phyloP scores from a whole-genome alignment of 345 rosid species.

The Sapria himalayana region DNA sequence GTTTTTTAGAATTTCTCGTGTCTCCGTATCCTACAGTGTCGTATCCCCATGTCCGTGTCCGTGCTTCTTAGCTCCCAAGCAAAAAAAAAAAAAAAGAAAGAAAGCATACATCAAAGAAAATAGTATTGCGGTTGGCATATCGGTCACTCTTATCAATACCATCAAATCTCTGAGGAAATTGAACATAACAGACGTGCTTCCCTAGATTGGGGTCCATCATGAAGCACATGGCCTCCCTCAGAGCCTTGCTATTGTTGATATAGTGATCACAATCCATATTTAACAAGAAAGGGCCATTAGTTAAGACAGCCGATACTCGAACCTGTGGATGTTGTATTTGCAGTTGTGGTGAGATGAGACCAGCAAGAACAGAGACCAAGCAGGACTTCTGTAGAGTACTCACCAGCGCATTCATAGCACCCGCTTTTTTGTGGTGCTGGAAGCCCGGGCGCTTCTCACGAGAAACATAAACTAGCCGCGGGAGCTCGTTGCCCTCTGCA shows the following conservation, averaged over 20 bases:
- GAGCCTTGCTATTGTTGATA: constrained; percentile 83
- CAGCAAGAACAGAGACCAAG: constrained; percentile 3
- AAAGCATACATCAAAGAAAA: constrained; percentile 76
- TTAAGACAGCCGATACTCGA: constrained; percentile 80
- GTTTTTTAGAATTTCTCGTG: too few species aligned
- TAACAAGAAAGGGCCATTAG: constrained; percentile 86
- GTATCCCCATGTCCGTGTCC: too few species aligned
- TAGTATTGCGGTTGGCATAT: constrained; percentile 81
- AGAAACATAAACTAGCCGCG: constrained; percentile 81
- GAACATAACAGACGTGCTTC: constrained; percentile 81
- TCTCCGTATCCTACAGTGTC: too few species aligned
- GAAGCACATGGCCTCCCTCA: constrained; percentile 91
- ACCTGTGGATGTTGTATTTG: constrained; percentile 26
- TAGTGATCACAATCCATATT: constrained; percentile 98
- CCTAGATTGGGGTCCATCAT: constrained; percentile 91
- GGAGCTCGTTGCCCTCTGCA: constrained; percentile 83
- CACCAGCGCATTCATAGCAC: constrained; percentile 92
- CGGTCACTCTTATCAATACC: constrained; percentile 81
- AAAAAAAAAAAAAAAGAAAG: constrained; percentile 6
- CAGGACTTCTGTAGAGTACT: constrained; percentile 10
- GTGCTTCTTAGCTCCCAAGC: too few species aligned
- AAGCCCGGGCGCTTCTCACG: constrained; percentile 95
- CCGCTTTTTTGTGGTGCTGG: constrained; percentile 96
- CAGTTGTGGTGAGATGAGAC: constrained; percentile 5
- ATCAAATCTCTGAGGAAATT: constrained; percentile 90